Evolutionary conservation across 1,139 yeast species (phyloP), one percentile per base, ranked within the genome.

Genomic region (Debaryomyces sp.): DNA sequence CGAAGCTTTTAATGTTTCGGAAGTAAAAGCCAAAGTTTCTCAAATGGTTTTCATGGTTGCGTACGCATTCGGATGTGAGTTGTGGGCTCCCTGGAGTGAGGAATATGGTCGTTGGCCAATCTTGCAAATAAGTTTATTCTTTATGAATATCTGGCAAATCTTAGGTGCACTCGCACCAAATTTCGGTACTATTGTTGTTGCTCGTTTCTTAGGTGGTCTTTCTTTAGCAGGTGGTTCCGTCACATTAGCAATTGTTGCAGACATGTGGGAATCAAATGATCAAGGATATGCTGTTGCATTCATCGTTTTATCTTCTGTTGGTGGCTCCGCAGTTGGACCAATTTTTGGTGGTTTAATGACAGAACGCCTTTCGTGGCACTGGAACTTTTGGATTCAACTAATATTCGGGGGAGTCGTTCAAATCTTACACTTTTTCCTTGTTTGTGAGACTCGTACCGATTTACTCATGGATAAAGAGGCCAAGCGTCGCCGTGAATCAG

Each of bases 61-160:
- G 15, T 70, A 70, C 54, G 75, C 71, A 6, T 63, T 70, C 50
- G 75, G 73, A 2, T 67, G 73, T 54, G 74, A 69, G 50, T 57
- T 70, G 44, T 69, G 74, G 74, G 74, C 75, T 15, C 73, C 73
- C 6, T 68, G 72, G 73, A 61, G 68, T 37, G 74, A 69, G 57
- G 74, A 68, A 50, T 64, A 56, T 35, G 73, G 73, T 5, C 55
- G 73, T 44, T 67, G 69, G 68, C 68, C 70, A 21, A 58, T 69
- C 41, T 58, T 69, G 66, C 73, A 69, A 54, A 46, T 57, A 34
- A 60, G 67, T 37, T 57, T 69, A 50, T 60, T 66, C 38, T 54
- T 68, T 34, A 73, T 68, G 30, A 69, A 69, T 50, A 57, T 68
- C 22, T 69, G 73, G 73, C 72, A 66, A 54, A 60, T 69, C 24